Evolutionary conservation across 1,284 basidiomycete genomes (phyloP), one percentile per base, ranked within the genome.

Genomic region (Coniferiporia weirii): DNA sequence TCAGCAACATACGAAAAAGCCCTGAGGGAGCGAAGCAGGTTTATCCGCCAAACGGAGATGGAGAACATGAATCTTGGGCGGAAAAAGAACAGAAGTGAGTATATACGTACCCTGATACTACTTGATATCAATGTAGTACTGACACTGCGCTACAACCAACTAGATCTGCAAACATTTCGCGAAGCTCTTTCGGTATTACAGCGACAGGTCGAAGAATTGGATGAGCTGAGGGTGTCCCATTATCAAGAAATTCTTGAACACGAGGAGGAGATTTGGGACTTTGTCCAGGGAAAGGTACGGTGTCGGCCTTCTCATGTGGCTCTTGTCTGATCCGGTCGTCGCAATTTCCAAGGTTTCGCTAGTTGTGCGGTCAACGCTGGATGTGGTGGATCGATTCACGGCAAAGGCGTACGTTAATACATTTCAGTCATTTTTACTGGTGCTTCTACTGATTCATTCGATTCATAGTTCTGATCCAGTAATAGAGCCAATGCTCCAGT

Each of bases 211-310:
- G 90, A 94, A 66, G 91, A 91, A 57, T 76, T 95, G 15, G 92
- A 95, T 70, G 84, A 85, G 63, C 75, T 93, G 63, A 94, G 93
- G 68, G 81, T 75, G 3, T 78, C 81, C 9, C 91, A 95, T 73
- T 95, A 95, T 69, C 82, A 84, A 64, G 90, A 95, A 65, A 94
- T 96, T 56, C 75, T 95, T 56, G 91, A 93, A 60, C 92, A 93
- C 64, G 95, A 98, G 73, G 92, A 96, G 66, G 87, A 95, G 73
- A 85, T 93, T 5, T 98, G 95, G 95, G 85, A 93, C 66, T 84
- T 85, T 13, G 91, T 97, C 10, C 85, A 95, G 67, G 82, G 79
- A 63, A 94, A 94, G 76, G 87, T 90, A 63, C 63, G 76, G 27
- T 40, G 13, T 35, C 17, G n/a, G 17, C 22, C 19, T 17, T 4